Evolutionary conservation across 768 basidiomycete species (phyloP).

Genomic region (Hemileccinum rubropunctum): DNA sequence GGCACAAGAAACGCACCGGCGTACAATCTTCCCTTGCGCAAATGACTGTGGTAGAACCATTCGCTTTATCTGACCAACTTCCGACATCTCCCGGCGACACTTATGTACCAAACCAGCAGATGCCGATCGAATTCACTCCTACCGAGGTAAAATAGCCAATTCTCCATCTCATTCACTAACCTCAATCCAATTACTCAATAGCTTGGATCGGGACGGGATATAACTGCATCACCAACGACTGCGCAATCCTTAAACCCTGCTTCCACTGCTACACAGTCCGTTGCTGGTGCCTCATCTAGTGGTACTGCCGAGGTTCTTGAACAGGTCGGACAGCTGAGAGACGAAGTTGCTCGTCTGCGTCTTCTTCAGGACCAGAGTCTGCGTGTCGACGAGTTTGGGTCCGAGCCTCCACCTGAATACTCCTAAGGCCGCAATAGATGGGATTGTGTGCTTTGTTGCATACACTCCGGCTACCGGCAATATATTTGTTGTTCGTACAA

Average conservation of each 20-base stretch:
- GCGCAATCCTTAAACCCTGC: background rate
- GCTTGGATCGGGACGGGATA: background rate
- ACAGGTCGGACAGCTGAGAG: conserved; percentile 7
- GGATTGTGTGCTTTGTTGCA: too few species aligned
- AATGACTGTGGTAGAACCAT: conserved; percentile 5
- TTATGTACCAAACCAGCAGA: background rate
- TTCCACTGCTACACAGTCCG: background rate
- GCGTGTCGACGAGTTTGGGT: background rate
- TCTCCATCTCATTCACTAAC: too few species aligned
- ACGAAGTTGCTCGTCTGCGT: conserved; percentile 12
- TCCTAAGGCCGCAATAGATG: background rate
- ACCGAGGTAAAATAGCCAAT: background rate
- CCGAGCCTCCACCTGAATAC: background rate
- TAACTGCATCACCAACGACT: background rate
- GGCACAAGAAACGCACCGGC: background rate
- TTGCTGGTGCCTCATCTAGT: background rate
- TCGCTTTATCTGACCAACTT: background rate
- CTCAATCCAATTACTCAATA: background rate
- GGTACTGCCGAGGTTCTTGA: background rate
- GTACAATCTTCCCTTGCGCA: background rate
- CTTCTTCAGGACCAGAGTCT: background rate
- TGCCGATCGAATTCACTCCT: too few species aligned
- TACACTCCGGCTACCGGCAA: too few species aligned
- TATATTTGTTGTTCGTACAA: too few species aligned
- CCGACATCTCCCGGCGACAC: too few species aligned